These are phyloP conservation scores for Aspergillus candidus DNA, from an alignment of 2,329 filamentous ascomycete species.

Conservation along the genomic window DNA sequence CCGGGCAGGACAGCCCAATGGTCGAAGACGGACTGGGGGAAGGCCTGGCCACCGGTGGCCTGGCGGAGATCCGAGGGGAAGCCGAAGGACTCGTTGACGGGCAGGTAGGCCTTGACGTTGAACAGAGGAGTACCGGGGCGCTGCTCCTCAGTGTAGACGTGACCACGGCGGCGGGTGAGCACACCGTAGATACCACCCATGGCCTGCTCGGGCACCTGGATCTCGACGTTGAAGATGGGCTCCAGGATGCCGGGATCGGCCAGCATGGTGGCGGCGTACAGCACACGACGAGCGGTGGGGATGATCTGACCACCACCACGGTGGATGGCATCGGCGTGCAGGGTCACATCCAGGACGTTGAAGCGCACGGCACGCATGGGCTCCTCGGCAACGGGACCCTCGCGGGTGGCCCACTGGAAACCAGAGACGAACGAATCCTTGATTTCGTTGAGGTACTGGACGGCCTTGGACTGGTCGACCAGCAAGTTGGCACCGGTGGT, in stretches of 20 bases:
- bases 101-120: slow-evolving; percentile 97
- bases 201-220: slow-evolving; percentile 95
- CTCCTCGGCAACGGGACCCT: slow-evolving; percentile 97
- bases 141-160: slow-evolving; percentile 98
- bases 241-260: slow-evolving; percentile 88
- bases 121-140: slow-evolving; percentile 97
- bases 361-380: slow-evolving; percentile 95
- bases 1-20: slow-evolving; percentile 96
- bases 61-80: slow-evolving; percentile 97
- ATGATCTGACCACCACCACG: slow-evolving; percentile 99
- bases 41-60: slow-evolving; percentile 92
- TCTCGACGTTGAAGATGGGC: slow-evolving; percentile 98
- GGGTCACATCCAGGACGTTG: slow-evolving; percentile 99
- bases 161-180: slow-evolving; percentile 93
- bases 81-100: slow-evolving; percentile 96
- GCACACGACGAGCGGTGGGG: slow-evolving; percentile 92
- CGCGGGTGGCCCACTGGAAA: slow-evolving; percentile 99
- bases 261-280: slow-evolving; percentile 88
- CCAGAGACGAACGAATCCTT: slow-evolving; percentile 99
- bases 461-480: slow-evolving; percentile 99
- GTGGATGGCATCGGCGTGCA: slow-evolving; percentile 99
- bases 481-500: slow-evolving; percentile 97
- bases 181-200: slow-evolving; percentile 99
- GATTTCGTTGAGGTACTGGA: slow-evolving; percentile 99
- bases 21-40: slow-evolving; percentile 98